Percentiles rank a stretch among this genome's conserved stretches.
Conservation (phyloP, 805 yeast genomes). For the Diddensiella transvaalensis region DNA sequence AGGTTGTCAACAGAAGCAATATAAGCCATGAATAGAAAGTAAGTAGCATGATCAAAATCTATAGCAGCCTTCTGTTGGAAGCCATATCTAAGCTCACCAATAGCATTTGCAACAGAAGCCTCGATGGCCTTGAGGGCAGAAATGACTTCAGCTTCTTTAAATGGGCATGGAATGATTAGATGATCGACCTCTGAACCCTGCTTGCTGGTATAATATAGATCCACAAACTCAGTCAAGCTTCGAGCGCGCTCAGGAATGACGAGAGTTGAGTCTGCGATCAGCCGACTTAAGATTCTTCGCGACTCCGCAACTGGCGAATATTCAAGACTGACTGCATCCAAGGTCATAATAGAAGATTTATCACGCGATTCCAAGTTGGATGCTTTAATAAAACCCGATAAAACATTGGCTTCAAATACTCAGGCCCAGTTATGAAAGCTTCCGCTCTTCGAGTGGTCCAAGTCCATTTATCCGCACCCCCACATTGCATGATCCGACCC, state of each 20-base stretch:
- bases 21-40: conserved; percentile 35
- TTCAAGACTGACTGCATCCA: not conserved
- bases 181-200: conserved; percentile 4
- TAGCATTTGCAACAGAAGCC: conserved; percentile 23
- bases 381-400: too few relatives aligned
- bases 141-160: conserved; percentile 29
- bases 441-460: too few relatives aligned
- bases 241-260: not conserved
- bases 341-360: conserved; percentile 1
- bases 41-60: conserved; percentile 32
- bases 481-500: too few relatives aligned
- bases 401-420: too few relatives aligned
- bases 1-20: conserved; percentile 33
- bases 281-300: not conserved
- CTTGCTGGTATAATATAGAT: not conserved
- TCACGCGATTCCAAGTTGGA: too few relatives aligned
- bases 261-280: not conserved
- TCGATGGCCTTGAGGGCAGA: conserved; percentile 31
- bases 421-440: too few relatives aligned
- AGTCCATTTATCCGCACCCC: too few relatives aligned
- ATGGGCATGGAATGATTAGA: conserved; percentile 30
- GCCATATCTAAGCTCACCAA: conserved; percentile 25
- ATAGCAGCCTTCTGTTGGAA: conserved; percentile 13
- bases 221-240: not conserved
- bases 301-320: conserved; percentile 1